phyloP scores from a whole-genome alignment of 148 eudicot genomes.

The Rhododendron simsii region DNA sequence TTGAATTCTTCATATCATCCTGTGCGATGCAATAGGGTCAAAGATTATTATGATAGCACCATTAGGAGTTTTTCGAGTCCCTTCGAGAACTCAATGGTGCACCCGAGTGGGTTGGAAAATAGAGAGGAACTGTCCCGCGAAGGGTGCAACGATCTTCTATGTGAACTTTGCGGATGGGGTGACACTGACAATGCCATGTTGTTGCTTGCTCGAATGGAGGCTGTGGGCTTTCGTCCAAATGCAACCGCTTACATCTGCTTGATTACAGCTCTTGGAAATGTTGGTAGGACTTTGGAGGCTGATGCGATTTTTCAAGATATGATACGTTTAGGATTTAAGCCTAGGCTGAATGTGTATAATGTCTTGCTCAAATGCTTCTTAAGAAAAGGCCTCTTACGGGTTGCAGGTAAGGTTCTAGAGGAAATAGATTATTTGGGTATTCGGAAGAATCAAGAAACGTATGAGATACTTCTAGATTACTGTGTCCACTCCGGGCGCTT shows the following conservation, averaged over 20 bases:
- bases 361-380: constrained; percentile 63
- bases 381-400: constrained; percentile 60
- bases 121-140: constrained; percentile 53
- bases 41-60: background rate
- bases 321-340: constrained; percentile 51
- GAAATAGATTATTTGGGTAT: constrained; percentile 47
- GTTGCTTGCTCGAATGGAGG: constrained; percentile 69
- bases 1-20: background rate
- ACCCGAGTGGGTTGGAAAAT: constrained; percentile 10
- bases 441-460: constrained; percentile 53
- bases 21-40: background rate
- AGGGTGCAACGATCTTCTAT: constrained; percentile 40
- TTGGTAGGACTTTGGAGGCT: constrained; percentile 80
- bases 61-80: constrained; percentile 6
- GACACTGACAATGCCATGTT: constrained; percentile 58
- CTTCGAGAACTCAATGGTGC: constrained; percentile 2
- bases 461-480: constrained; percentile 69
- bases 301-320: constrained; percentile 78
- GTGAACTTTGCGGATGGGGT: constrained; percentile 41
- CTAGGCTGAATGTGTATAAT: constrained; percentile 48
- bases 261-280: constrained; percentile 54
- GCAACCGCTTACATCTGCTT: constrained; percentile 42
- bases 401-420: constrained; percentile 40
- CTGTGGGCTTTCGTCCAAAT: constrained; percentile 52
- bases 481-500: constrained; percentile 69